Percentiles rank a stretch among this genome's conserved stretches.
These are phyloP conservation scores for Aurinia saxatilis DNA, from an alignment of 345 rosid species.

Conservation along the genomic window DNA sequence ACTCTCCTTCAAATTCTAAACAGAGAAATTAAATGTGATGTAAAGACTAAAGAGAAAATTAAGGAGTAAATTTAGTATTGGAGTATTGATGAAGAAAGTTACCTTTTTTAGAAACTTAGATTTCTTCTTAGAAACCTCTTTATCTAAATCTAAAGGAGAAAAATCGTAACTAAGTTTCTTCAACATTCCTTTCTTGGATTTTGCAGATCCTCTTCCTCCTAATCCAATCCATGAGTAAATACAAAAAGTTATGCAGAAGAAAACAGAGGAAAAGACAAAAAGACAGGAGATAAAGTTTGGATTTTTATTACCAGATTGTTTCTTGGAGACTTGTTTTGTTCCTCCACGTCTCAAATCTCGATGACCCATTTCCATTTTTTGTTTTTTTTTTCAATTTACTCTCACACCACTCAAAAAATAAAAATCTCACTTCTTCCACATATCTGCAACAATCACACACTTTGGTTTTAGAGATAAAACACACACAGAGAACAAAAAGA, in stretches of 20 bases:
- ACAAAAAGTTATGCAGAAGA: background rate
- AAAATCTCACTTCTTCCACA: constrained; percentile 5
- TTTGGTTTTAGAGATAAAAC: too few species aligned
- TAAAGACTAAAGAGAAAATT: background rate
- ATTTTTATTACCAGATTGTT: constrained; percentile 41
- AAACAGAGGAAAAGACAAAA: constrained; percentile 5
- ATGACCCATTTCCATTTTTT: constrained; percentile 52
- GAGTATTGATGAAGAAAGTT: constrained; percentile 10
- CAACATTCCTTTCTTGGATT: constrained; percentile 50
- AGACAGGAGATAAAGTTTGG: background rate
- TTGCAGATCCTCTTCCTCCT: constrained; percentile 37
- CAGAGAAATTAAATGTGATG: background rate
- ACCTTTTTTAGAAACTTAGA: constrained; percentile 53
- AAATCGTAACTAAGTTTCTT: constrained; percentile 39
- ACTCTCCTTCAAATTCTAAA: constrained; percentile 42
- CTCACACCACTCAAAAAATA: background rate
- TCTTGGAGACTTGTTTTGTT: constrained; percentile 44
- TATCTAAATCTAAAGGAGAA: constrained; percentile 22
- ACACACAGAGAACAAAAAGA: background rate
- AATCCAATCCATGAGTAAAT: constrained; percentile 7
- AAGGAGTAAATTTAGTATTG: background rate
- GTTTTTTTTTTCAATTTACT: background rate
- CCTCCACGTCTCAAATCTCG: constrained; percentile 49
- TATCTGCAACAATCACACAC: constrained; percentile 12
- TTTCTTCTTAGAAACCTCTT: constrained; percentile 30